Conservation (phyloP, 257 asterid species). For the Craterostigma plantagineum region DNA sequence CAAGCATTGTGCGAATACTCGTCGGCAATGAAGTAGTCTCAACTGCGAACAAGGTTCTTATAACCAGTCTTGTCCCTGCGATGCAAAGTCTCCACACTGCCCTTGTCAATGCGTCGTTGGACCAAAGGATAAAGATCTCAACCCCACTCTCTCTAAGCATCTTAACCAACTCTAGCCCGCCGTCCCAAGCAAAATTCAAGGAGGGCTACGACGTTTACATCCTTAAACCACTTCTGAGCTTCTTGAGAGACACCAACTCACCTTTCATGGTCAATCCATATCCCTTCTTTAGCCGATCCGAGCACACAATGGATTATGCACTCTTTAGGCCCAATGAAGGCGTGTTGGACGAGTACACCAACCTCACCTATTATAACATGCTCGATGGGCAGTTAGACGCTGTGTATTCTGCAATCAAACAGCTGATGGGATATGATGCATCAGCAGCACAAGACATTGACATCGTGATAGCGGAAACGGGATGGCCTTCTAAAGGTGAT, state of each 20-base stretch:
- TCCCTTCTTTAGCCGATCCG: slow-evolving; percentile 22
- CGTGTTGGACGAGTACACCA: slow-evolving; percentile 11
- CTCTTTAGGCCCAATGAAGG: slow-evolving; percentile 23
- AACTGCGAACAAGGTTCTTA: slow-evolving; percentile 24
- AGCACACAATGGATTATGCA: slow-evolving; percentile 19
- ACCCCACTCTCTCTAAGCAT: slow-evolving; percentile 60
- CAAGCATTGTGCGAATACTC: slow-evolving; percentile 40
- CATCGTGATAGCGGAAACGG: slow-evolving; percentile 29
- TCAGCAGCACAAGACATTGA: slow-evolving; percentile 19
- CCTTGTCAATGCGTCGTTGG: slow-evolving; percentile 21
- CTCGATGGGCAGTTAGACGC: slow-evolving; percentile 37
- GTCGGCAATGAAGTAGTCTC: slow-evolving; percentile 53
- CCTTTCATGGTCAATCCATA: slow-evolving; percentile 33
- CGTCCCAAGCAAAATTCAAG: slow-evolving; percentile 30
- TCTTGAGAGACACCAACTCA: slow-evolving; percentile 13
- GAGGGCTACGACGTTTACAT: slow-evolving; percentile 14
- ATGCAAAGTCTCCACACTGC: slow-evolving; percentile 45
- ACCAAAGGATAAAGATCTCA: slow-evolving; percentile 25
- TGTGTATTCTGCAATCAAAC: slow-evolving; percentile 19
- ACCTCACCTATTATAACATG: slow-evolving; percentile 24
- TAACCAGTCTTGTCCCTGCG: slow-evolving; percentile 40
- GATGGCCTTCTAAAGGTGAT: slow-evolving; percentile 41
- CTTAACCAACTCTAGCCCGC: slow-evolving; percentile 40
- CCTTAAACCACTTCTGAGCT: slow-evolving; percentile 20
- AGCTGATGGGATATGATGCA: slow-evolving; percentile 1